Conservation (phyloP, 176 grass and related monocot genomes). For the Ensete ventricosum region DNA sequence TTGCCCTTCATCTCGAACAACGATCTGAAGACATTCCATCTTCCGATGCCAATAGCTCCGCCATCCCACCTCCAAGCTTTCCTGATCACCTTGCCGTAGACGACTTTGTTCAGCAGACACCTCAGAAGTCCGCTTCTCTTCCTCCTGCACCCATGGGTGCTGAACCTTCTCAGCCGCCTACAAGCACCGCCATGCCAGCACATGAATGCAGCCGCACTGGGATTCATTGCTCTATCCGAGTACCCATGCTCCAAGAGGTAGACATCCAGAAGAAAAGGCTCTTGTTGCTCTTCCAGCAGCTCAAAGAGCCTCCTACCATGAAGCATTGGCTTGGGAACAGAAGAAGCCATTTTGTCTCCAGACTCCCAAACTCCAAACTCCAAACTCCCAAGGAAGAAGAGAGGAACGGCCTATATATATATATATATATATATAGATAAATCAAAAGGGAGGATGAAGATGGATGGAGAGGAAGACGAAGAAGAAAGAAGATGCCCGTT, state of each 20-base stretch:
- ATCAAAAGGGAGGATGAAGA: background rate
- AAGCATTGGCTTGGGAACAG: slow-evolving; percentile 25
- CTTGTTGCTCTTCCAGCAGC: slow-evolving; percentile 88
- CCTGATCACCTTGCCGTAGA: slow-evolving; percentile 21
- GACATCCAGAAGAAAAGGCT: slow-evolving; percentile 75
- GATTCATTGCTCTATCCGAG: slow-evolving; percentile 20
- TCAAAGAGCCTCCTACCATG: slow-evolving; percentile 76
- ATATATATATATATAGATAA: too few species aligned
- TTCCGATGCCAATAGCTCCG: background rate
- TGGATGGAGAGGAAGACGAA: background rate
- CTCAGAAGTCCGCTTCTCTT: slow-evolving; percentile 17
- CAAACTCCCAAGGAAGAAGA: background rate
- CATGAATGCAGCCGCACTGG: background rate
- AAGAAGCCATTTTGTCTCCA: slow-evolving; percentile 5
- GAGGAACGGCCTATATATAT: too few species aligned
- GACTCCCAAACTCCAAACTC: background rate
- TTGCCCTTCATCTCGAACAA: slow-evolving; percentile 9
- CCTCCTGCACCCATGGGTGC: slow-evolving; percentile 33
- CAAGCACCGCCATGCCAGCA: slow-evolving; percentile 35
- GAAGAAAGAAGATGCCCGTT: background rate
- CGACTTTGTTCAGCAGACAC: slow-evolving; percentile 16
- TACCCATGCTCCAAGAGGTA: slow-evolving; percentile 33
- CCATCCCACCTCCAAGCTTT: background rate
- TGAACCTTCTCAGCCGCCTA: slow-evolving; percentile 43
- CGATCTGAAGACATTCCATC: slow-evolving; percentile 2